phyloP scores from a whole-genome alignment of 108 stramenopile species.

The Chaetoceros muelleri region DNA sequence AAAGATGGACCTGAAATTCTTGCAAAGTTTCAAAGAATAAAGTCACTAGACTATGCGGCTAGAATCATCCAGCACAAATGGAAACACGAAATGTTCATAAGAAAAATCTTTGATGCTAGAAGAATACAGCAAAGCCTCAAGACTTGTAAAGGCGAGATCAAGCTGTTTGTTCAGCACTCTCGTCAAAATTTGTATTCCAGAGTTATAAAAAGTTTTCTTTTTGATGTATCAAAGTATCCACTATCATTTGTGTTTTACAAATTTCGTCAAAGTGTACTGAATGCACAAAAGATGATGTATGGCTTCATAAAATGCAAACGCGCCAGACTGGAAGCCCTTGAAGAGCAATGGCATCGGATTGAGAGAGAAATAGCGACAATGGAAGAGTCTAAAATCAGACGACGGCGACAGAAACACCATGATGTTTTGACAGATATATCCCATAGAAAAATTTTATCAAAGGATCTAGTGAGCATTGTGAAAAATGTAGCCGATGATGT shows the following conservation, averaged over 20 bases:
- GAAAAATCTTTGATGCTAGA: neutral
- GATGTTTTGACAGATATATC: neutral
- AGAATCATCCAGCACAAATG: neutral
- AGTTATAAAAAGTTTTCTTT: neutral
- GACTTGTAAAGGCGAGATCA: neutral
- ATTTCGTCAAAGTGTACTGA: neutral
- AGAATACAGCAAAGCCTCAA: neutral
- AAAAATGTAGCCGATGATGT: neutral
- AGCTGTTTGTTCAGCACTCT: neutral
- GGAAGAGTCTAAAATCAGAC: neutral
- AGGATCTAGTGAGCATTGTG: neutral
- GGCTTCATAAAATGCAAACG: neutral
- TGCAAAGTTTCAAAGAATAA: neutral
- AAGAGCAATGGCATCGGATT: neutral
- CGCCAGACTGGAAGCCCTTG: neutral
- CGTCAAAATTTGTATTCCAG: neutral
- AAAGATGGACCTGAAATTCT: neutral
- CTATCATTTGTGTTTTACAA: neutral
- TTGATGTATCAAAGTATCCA: neutral
- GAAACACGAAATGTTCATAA: neutral
- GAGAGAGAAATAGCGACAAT: neutral
- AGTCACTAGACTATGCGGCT: neutral
- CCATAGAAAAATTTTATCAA: neutral
- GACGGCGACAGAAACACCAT: neutral
- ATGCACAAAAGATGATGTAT: neutral